A percentile compares a stretch with the other conserved stretches of the same genome.
Conservation (phyloP, 139 green algal species). For the Pseudopediastrum boryanum region DNA sequence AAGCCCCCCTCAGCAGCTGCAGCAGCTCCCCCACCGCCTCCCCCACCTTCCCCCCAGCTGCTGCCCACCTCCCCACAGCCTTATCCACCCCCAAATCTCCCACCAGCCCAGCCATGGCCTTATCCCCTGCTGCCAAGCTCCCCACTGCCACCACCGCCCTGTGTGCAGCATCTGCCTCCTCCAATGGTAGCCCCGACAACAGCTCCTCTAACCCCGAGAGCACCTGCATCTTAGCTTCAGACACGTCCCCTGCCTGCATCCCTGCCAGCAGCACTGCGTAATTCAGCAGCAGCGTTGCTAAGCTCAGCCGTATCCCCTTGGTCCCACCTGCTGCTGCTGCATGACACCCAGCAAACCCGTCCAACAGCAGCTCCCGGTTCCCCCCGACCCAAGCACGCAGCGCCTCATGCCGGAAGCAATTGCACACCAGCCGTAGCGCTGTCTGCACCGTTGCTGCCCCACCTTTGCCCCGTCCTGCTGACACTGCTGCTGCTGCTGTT, state of each 20-base stretch:
- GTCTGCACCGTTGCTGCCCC: slow-evolving; percentile 61
- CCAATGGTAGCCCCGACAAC: not conserved
- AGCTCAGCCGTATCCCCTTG: slow-evolving; percentile 66
- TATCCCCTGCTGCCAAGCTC: not conserved
- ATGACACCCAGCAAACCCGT: slow-evolving; percentile 42
- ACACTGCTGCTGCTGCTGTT: slow-evolving; percentile 40
- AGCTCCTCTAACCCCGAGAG: slow-evolving; percentile 33
- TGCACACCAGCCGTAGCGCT: slow-evolving; percentile 64
- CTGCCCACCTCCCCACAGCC: not conserved
- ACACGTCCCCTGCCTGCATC: not conserved
- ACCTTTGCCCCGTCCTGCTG: slow-evolving; percentile 19
- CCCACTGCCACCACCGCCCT: slow-evolving; percentile 22
- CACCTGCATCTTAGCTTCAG: slow-evolving; percentile 27
- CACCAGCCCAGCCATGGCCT: slow-evolving; percentile 11
- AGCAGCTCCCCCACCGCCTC: slow-evolving; percentile 11
- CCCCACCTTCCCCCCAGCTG: not conserved
- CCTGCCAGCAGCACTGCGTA: slow-evolving; percentile 38
- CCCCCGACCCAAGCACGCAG: slow-evolving; percentile 44
- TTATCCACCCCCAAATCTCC: slow-evolving; percentile 16
- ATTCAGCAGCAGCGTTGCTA: slow-evolving; percentile 77
- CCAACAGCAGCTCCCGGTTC: slow-evolving; percentile 45
- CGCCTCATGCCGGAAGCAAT: slow-evolving; percentile 53
- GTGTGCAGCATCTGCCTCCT: slow-evolving; percentile 21
- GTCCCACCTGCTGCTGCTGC: not conserved
- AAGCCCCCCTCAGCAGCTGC: slow-evolving; percentile 1